Evolutionary conservation across 2,329 filamentous ascomycete species (phyloP).

Genomic region (Colletotrichum scovillei): DNA sequence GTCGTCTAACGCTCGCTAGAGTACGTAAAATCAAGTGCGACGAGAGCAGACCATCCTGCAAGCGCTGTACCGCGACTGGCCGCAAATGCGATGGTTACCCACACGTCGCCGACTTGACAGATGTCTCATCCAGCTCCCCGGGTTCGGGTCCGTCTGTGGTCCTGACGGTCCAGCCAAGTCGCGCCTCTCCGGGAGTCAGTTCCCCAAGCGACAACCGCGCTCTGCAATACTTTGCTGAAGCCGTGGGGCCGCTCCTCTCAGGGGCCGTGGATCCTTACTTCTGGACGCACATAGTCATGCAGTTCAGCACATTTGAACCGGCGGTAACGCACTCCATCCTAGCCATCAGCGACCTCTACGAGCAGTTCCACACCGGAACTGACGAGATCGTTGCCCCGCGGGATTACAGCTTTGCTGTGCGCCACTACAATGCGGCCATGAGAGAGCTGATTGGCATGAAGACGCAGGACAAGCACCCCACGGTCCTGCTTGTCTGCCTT

Average conservation of each 20-base stretch:
- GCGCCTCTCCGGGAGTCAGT: constrained; percentile 30
- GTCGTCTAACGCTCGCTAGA: constrained; percentile 43
- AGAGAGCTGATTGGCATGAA: constrained; percentile 51
- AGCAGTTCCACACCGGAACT: constrained; percentile 39
- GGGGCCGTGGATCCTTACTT: constrained; percentile 55
- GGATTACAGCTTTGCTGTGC: constrained; percentile 49
- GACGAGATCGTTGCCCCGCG: not conserved
- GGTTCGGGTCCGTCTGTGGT: constrained; percentile 24
- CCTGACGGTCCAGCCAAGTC: constrained; percentile 27
- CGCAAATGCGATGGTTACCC: constrained; percentile 67
- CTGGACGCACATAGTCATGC: constrained; percentile 58
- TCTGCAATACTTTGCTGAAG: constrained; percentile 47
- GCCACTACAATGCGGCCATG: constrained; percentile 63
- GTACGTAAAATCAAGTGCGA: constrained; percentile 69
- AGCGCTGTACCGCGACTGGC: constrained; percentile 65
- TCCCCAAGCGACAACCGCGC: constrained; percentile 37
- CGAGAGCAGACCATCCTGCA: constrained; percentile 64
- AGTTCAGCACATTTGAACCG: constrained; percentile 56
- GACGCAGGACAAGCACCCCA: constrained; percentile 35
- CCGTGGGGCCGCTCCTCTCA: constrained; percentile 50
- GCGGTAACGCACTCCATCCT: constrained; percentile 61
- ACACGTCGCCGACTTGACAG: constrained; percentile 36
- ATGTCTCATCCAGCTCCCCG: constrained; percentile 24
- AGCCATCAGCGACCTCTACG: constrained; percentile 60
- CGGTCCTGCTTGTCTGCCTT: constrained; percentile 57